Evolutionary conservation across 768 basidiomycete genomes (phyloP).

Genomic region (Trametes cingulata): DNA sequence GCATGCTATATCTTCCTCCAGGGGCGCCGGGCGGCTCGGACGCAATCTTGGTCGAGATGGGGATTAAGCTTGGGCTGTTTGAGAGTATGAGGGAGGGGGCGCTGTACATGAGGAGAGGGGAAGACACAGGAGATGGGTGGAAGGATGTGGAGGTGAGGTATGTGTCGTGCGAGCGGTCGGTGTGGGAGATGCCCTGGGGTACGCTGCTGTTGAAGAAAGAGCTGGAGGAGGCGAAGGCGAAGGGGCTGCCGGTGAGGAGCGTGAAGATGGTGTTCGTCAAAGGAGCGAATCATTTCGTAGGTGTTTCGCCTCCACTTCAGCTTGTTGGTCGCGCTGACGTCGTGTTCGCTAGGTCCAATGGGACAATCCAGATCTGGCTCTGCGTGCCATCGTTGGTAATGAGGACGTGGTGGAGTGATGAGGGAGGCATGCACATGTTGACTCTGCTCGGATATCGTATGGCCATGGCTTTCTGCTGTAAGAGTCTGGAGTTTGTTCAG

Average conservation of each 20-base stretch:
- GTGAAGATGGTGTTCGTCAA: conserved; percentile 3
- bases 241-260: neutral
- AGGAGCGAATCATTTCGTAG: conserved; percentile 18
- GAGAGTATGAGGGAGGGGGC: neutral
- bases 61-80: conserved; percentile 11
- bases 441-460: no score
- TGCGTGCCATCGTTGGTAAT: conserved; percentile 4
- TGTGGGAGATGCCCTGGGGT: conserved; percentile 1
- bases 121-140: neutral
- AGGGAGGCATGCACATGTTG: no score
- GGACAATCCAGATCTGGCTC: conserved; percentile 8
- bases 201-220: neutral
- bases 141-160: neutral
- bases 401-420: neutral
- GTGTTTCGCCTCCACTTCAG: neutral
- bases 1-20: conserved; percentile 2
- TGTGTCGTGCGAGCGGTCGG: conserved; percentile 8
- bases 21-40: conserved; percentile 20
- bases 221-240: conserved; percentile 1
- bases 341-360: neutral
- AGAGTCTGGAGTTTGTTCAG: no score
- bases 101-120: conserved; percentile 1
- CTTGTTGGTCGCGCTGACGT: neutral
- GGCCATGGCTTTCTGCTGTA: no score
- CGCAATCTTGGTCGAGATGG: conserved; percentile 7